A percentile compares a stretch with the other conserved stretches of the same genome.
Evolutionary conservation across 306 rosid species (phyloP).

Genomic region (Boehmeria nivea): DNA sequence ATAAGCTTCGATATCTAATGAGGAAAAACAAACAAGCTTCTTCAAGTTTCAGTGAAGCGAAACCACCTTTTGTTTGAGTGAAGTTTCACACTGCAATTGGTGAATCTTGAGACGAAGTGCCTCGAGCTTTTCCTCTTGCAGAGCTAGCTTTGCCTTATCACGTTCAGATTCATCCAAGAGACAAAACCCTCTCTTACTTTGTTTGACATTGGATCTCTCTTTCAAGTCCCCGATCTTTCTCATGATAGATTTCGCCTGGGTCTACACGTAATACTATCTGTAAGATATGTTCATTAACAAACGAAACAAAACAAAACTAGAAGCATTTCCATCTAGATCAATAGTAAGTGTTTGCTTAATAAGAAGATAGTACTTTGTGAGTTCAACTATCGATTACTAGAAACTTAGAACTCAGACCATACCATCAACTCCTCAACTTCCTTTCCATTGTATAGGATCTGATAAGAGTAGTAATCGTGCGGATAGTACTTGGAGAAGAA

Average conservation of each 20-base stretch:
- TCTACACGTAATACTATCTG: slow-evolving; percentile 43
- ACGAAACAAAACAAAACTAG: too few species aligned
- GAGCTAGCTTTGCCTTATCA: slow-evolving; percentile 36
- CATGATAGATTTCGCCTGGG: slow-evolving; percentile 48
- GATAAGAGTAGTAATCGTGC: slow-evolving; percentile 52
- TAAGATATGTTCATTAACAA: slow-evolving; percentile 27
- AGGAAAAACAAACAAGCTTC: neutral
- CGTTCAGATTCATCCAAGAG: slow-evolving; percentile 35
- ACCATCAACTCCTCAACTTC: slow-evolving; percentile 62
- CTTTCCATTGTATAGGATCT: slow-evolving; percentile 49
- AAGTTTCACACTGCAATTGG: slow-evolving; percentile 61
- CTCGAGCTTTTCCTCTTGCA: slow-evolving; percentile 64
- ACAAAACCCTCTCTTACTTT: slow-evolving; percentile 29
- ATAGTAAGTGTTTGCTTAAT: neutral
- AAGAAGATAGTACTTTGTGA: neutral
- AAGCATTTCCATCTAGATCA: neutral
- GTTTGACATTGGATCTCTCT: slow-evolving; percentile 28
- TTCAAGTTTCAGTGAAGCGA: too few species aligned
- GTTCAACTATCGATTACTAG: neutral
- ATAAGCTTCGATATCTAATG: neutral
- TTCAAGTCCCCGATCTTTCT: slow-evolving; percentile 46
- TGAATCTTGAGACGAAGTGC: slow-evolving; percentile 56
- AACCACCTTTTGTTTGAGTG: slow-evolving; percentile 61
- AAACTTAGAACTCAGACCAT: slow-evolving; percentile 14
- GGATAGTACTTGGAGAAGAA: slow-evolving; percentile 75